Conservation (phyloP, 2,329 filamentous ascomycete species). For the Ophiocordyceps polyrhachis-furcata region DNA sequence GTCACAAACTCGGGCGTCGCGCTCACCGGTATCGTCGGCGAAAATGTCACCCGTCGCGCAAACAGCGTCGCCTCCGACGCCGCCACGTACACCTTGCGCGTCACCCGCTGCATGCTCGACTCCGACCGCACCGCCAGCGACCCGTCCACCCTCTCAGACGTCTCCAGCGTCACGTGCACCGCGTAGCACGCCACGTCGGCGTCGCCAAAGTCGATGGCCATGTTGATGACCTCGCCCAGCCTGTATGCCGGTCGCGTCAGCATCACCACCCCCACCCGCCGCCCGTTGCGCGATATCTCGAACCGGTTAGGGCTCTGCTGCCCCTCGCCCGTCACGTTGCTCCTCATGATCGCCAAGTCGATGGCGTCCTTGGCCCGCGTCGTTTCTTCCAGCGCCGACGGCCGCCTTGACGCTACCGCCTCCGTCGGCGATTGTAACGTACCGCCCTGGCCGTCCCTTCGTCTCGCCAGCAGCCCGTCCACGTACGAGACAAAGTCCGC, state of each 20-base stretch:
- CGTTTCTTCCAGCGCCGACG: constrained; percentile 35
- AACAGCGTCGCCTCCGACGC: constrained; percentile 71
- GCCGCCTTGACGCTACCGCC: constrained; percentile 32
- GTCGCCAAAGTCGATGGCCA: constrained; percentile 66
- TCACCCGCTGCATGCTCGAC: constrained; percentile 72
- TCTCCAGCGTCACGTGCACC: constrained; percentile 69
- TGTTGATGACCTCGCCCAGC: constrained; percentile 70
- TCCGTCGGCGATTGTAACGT: constrained; percentile 59
- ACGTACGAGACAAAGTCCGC: constrained; percentile 62
- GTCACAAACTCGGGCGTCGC: constrained; percentile 88
- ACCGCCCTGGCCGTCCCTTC: constrained; percentile 31
- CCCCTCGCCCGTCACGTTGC: constrained; percentile 47
- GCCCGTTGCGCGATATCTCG: constrained; percentile 84
- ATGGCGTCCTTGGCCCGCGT: constrained; percentile 66
- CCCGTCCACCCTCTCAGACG: constrained; percentile 64
- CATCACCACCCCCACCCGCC: constrained; percentile 77
- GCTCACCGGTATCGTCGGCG: constrained; percentile 60
- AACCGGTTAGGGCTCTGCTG: constrained; percentile 80
- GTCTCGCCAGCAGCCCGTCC: constrained; percentile 49
- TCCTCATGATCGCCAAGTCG: constrained; percentile 74
- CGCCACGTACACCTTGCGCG: constrained; percentile 60
- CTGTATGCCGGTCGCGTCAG: constrained; percentile 76
- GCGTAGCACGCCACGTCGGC: constrained; percentile 72
- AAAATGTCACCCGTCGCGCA: constrained; percentile 61
- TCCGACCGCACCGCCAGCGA: constrained; percentile 68